Evolutionary conservation across 352 stramenopile species (phyloP), one percentile per base, ranked within the genome.

Genomic region (Stramenopiles sp.): DNA sequence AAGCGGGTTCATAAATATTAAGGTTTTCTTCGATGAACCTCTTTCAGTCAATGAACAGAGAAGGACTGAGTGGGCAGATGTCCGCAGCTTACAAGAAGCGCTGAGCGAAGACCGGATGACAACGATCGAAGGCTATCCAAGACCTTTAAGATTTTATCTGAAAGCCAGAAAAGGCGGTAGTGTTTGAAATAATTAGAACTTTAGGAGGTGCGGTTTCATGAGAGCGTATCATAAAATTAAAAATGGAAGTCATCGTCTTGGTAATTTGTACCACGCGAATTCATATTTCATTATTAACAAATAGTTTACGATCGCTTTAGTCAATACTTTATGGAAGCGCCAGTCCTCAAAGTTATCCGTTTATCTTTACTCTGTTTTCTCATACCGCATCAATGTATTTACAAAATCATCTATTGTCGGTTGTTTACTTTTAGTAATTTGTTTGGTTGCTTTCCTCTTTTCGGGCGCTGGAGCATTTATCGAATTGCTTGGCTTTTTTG

Each of bases 51-150:
- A 83, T 1, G 81, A 83, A 81, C 81, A 83, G 25, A 80, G 81
- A 32, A 4, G 76, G 1, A 83, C 80, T 7, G 67, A 67, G 25
- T 83, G 78, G 78, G 81, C 81, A 7, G 27, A 80, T 75, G 81
- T 83, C 7, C 82, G 83, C 30, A 83, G 81, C 30, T 67, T 83
- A 30, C 4, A 32, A 30, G 81, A 83, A 75, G 76, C 32, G 27
- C 25, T 83, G 81, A 81, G 83, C 25, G 81, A 30, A 14, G 81
- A 83, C 30, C 81, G 27, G 25, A 83, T 44, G 32, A 7, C 4
- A 32, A 83, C 81, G 1, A 44, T 44, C 22, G 81, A 83, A 81
- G 81, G 81, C 7, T 83, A 83, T 83, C 80, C 81, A 44, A 81
- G 80, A 30, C 81, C 81, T 8, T 33, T 44, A 33, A 4, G 81